These are phyloP conservation scores for Saccharum spontaneum DNA, from an alignment of 176 grass and related monocot species.

Conservation along the genomic window DNA sequence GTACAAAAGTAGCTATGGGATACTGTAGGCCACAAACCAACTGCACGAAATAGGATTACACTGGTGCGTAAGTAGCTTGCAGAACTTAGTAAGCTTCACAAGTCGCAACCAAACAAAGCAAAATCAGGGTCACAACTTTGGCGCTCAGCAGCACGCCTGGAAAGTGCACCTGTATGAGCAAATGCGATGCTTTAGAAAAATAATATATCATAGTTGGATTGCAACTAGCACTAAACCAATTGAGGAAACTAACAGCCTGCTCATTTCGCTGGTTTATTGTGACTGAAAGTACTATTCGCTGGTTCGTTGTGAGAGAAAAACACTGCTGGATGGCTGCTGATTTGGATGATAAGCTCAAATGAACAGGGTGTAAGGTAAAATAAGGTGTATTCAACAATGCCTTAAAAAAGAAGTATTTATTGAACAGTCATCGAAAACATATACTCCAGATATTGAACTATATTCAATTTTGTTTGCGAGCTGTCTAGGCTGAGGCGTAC, in stretches of 20 bases:
- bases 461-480: neutral
- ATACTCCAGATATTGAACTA: neutral
- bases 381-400: neutral
- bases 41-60: neutral
- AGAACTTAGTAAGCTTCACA: neutral
- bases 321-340: too few species aligned
- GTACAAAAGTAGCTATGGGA: neutral
- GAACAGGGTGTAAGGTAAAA: too few species aligned
- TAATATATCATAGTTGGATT: neutral
- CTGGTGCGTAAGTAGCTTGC: neutral
- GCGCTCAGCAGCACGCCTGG: neutral
- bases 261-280: too few species aligned
- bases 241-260: too few species aligned
- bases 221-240: neutral
- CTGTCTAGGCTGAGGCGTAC: too few species aligned
- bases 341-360: too few species aligned
- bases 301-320: too few species aligned
- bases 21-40: neutral
- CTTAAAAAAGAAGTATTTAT: neutral
- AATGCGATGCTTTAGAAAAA: neutral
- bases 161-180: neutral
- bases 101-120: neutral
- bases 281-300: too few species aligned
- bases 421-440: neutral
- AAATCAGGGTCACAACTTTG: neutral